These are phyloP conservation scores for Oryza nivara DNA, from an alignment of 176 grass and related monocot species.

Conservation along the genomic window DNA sequence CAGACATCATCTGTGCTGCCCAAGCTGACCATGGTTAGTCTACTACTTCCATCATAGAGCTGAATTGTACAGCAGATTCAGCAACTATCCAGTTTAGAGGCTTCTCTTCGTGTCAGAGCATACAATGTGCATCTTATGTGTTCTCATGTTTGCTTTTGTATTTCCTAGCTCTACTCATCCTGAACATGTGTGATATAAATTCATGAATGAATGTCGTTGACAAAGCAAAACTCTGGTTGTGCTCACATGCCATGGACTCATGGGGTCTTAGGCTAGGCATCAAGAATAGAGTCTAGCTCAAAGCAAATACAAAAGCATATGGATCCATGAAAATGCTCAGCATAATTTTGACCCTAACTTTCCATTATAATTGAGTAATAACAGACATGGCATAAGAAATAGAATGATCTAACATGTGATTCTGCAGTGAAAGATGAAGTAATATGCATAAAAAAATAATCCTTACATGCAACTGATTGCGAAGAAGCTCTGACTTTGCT, in stretches of 20 bases:
- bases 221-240: slow-evolving; percentile 10
- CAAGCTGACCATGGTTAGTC: slow-evolving; percentile 12
- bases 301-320: slow-evolving; percentile 11
- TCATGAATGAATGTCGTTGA: slow-evolving; percentile 16
- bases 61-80: slow-evolving; percentile 17
- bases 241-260: slow-evolving; percentile 7
- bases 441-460: slow-evolving; percentile 20
- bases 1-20: neutral
- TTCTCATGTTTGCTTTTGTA: neutral
- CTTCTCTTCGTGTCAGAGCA: neutral
- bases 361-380: slow-evolving; percentile 3
- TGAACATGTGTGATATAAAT: slow-evolving; percentile 22
- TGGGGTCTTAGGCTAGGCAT: slow-evolving; percentile 9
- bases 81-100: neutral
- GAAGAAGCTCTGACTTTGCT: slow-evolving; percentile 58
- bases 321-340: slow-evolving; percentile 33
- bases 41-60: slow-evolving; percentile 24
- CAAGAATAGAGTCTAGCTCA: slow-evolving; percentile 6
- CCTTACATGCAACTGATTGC: slow-evolving; percentile 77
- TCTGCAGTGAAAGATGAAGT: slow-evolving; percentile 4
- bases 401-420: neutral
- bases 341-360: slow-evolving; percentile 9
- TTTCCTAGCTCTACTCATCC: slow-evolving; percentile 18
- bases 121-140: neutral
- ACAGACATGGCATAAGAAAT: slow-evolving; percentile 17